Base-by-base conservation (phyloP, 345 rosid genomes). In the Rhizophora apiculata region DNA sequence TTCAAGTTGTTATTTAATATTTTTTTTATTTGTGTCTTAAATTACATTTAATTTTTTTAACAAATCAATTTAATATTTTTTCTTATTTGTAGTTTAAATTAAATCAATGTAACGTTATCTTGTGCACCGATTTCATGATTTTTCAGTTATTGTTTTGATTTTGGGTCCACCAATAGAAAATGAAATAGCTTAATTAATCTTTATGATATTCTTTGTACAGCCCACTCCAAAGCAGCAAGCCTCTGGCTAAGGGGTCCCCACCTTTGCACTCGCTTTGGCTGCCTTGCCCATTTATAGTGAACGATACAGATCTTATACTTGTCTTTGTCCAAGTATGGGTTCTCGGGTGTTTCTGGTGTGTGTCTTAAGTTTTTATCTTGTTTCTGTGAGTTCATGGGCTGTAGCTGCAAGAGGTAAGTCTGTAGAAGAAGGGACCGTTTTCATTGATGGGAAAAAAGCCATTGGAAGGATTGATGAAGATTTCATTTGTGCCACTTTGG, bases 401-500 rank as follows among this genome's bases (percentile, higher is more conserved):
- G 81, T 52, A 31, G 52, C 37, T 15, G 72, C 61, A 72, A 78
- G 52, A 63, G 51, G 62, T 69, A 68, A 51, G 18, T 60, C 21
- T 39, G 65, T 16, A 36, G 82, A 16, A 39, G 54, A 62, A 81
- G 93, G 87, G 29, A 83, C 79, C 49, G 86, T 88, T 63, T 82
- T 65, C 27, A 76, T 93, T 53, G 81, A 88, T 65, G 89, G 90
- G 52, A 81, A 67, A 61, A 59, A 73, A 64, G 79, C 86, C 81
- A 86, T 88, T 75, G 99, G 86, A 60, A 79, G 54, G 76, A 82
- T 76, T 62, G 99, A 92, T 63, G 91, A 90, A 43, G 92, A 92
- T 82, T 95, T 89, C 75, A 75, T 95, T 62, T 92, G 99, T 67
- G 98, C 98, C 64, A 95, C 97, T 58, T 70, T 95, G 74, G 99